Conservation (phyloP, 768 basidiomycete species). For the Dendrothele bispora region DNA sequence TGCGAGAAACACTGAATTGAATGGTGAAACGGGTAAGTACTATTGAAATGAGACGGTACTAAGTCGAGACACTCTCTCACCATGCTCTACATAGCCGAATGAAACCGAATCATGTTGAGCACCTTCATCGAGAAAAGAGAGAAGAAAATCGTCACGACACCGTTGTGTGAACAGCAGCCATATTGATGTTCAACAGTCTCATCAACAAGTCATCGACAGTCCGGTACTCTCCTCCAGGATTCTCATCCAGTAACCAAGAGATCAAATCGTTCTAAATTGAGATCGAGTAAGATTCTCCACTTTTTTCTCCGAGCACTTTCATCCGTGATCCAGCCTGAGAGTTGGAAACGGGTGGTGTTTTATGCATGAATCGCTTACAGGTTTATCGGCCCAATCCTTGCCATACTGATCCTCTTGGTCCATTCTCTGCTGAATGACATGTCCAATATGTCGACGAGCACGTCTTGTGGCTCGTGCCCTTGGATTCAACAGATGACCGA, state of each 20-base stretch:
- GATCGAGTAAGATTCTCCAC: neutral
- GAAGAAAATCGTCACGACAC: slow-evolving; percentile 14
- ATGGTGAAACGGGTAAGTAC: neutral
- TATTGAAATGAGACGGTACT: neutral
- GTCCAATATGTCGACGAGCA: slow-evolving; percentile 23
- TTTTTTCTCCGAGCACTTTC: neutral
- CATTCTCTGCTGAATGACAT: slow-evolving; percentile 31
- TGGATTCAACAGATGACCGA: neutral
- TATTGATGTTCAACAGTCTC: slow-evolving; percentile 36
- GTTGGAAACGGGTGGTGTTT: neutral
- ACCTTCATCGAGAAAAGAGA: too few relatives aligned
- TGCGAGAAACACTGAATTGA: too few relatives aligned
- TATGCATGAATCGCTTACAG: too few relatives aligned
- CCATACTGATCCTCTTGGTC: slow-evolving; percentile 25
- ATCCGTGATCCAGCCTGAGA: slow-evolving; percentile 10
- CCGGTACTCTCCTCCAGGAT: slow-evolving; percentile 18
- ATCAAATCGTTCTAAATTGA: neutral
- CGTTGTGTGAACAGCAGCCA: slow-evolving; percentile 40
- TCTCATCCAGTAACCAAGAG: slow-evolving; percentile 18
- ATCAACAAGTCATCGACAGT: slow-evolving; percentile 18
- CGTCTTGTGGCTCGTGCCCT: neutral
- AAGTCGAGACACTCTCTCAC: neutral
- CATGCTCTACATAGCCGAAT: slow-evolving; percentile 3
- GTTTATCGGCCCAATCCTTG: slow-evolving; percentile 29
- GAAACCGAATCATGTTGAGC: slow-evolving; percentile 33